Conservation (phyloP, 305 asterid genomes). For the Fraxinus velutina region DNA sequence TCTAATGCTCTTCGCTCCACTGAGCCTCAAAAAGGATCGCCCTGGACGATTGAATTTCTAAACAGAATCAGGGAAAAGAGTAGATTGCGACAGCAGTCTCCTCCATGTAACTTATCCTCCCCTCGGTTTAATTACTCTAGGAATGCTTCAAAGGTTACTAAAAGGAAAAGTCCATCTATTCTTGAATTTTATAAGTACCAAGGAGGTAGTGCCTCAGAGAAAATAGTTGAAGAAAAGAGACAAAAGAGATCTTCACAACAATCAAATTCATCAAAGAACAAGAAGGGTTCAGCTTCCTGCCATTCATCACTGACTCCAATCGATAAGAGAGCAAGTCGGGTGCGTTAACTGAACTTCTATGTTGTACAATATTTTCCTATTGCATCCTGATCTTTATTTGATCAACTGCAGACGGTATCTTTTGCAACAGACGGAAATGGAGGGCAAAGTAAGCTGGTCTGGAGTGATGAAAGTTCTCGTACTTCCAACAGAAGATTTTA, state of each 20-base stretch:
- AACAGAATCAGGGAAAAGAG: conserved; percentile 85
- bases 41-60: conserved; percentile 88
- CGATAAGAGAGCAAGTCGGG: conserved; percentile 79
- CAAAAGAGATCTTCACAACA: conserved; percentile 41
- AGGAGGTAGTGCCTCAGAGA: conserved; percentile 54
- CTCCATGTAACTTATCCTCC: conserved; percentile 49
- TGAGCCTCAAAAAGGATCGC: conserved; percentile 64
- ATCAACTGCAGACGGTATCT: conserved; percentile 65
- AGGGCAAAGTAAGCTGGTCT: conserved; percentile 80
- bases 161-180: conserved; percentile 80
- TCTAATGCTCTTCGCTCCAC: conserved; percentile 63
- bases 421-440: conserved; percentile 70
- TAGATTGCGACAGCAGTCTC: conserved; percentile 57
- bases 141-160: conserved; percentile 42
- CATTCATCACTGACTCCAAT: conserved; percentile 64
- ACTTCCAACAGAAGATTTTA: conserved; percentile 47
- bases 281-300: conserved; percentile 43
- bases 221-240: conserved; percentile 48
- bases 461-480: conserved; percentile 55
- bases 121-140: conserved; percentile 44
- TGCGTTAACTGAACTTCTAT: conserved; percentile 33
- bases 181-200: conserved; percentile 75
- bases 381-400: conserved; percentile 27
- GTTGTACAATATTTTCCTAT: conserved; percentile 7
- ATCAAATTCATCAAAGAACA: conserved; percentile 39